Percentiles rank a stretch among this genome's conserved stretches.
Evolutionary conservation across 2,329 filamentous ascomycete genomes (phyloP).

Genomic region (Torrubiellomyces zombiae): DNA sequence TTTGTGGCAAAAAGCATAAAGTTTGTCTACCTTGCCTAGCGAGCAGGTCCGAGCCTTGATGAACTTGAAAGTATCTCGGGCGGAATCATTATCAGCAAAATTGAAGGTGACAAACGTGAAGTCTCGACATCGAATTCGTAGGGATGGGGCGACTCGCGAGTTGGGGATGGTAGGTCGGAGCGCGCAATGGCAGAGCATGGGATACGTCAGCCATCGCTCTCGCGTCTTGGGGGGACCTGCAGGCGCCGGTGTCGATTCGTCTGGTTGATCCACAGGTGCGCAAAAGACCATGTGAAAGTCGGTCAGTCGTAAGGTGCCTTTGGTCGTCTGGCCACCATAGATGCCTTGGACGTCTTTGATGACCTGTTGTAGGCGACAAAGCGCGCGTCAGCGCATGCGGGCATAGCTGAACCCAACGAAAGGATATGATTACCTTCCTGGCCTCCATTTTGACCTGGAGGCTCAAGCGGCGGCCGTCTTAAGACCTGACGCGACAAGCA

Average conservation of each 20-base stretch:
- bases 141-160: conserved; percentile 58
- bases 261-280: conserved; percentile 20
- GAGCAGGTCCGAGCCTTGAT: conserved; percentile 70
- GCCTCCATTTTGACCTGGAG: conserved; percentile 18
- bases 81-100: conserved; percentile 57
- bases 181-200: conserved; percentile 70
- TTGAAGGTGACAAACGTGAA: conserved; percentile 90
- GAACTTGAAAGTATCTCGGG: conserved; percentile 74
- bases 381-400: too few species aligned
- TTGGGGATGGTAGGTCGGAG: conserved; percentile 56
- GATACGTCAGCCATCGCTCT: conserved; percentile 89
- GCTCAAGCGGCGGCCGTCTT: neutral
- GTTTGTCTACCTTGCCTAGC: conserved; percentile 66
- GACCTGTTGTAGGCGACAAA: conserved; percentile 17
- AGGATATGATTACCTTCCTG: conserved; percentile 27
- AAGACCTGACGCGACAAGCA: too few species aligned
- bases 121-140: conserved; percentile 79
- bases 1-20: conserved; percentile 80
- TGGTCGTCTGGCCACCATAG: conserved; percentile 38
- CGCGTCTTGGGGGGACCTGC: conserved; percentile 20
- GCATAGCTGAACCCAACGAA: too few species aligned
- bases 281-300: conserved; percentile 44
- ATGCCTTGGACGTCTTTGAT: conserved; percentile 44
- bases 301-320: conserved; percentile 42
- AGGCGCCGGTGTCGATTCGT: conserved; percentile 7